Evolutionary conservation across 352 stramenopile species (phyloP), one percentile per base, ranked within the genome.

Genomic region (Phytopythium chamaehyphon): DNA sequence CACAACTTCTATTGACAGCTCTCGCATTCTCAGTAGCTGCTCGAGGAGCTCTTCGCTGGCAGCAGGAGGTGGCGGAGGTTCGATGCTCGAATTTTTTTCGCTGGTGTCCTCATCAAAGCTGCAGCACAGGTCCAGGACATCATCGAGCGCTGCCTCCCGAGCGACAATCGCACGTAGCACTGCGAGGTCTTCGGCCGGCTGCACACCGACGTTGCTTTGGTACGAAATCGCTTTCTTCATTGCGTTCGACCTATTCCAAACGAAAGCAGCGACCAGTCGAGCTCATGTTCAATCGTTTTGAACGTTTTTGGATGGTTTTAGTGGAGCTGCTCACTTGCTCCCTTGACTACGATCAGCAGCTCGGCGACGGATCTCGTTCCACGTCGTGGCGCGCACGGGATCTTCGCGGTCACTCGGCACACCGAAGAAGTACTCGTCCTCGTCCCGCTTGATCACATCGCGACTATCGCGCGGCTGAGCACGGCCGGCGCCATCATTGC

Each of bases 281-380:
- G 16, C 21, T 45, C 45, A 33, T 33, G 28, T 33, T 33, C 28
- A 33, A 33, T 9, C 28, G 28, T 33, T 5, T 33, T 33, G 28
- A 33, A 33, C 28, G 5, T 9, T 33, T n/a, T n/a, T n/a, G n/a
- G n/a, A n/a, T n/a, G n/a, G n/a, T n/a, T n/a, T n/a, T n/a, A n/a
- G n/a, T n/a, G n/a, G n/a, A n/a, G 28, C 28, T 33, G 28, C 16
- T 83, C 53, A 90, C 57, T 86, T 85, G 42, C 65, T 57, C 18
- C 46, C 24, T 10, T 72, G 61, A 14, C 72, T 31, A 10, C 33
- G 46, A 26, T 31, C 54, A 26, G 73, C 66, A 43, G 73, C 73
- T 11, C 74, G 82, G 44, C 73, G 71, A 35, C 82, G 79, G 23
- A 93, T 80, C 24, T 93, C 79, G 38, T 93, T 79, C 82, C 82